A percentile compares a stretch with the other conserved stretches of the same genome.
Conservation (phyloP, 768 basidiomycete species). For the Boletus eberwhitei region DNA sequence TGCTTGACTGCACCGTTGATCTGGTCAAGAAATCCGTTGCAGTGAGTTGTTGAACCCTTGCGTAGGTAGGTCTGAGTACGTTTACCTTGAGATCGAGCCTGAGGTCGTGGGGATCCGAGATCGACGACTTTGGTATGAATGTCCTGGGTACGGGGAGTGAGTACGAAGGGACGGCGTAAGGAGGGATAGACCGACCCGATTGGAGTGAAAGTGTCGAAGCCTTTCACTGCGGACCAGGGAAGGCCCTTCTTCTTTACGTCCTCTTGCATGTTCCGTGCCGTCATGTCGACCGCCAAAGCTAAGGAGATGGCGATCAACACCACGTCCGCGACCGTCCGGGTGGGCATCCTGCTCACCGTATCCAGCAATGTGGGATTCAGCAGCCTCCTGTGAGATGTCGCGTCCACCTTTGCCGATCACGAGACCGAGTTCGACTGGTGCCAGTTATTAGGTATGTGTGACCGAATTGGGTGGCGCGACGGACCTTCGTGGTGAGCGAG, state of each 20-base stretch:
- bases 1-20: constrained; percentile 85
- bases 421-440: constrained; percentile 90
- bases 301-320: background rate
- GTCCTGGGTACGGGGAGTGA: constrained; percentile 39
- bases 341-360: constrained; percentile 58
- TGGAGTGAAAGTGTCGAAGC: constrained; percentile 95
- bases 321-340: no score
- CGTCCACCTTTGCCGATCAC: constrained; percentile 87
- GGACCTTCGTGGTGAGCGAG: constrained; percentile 89
- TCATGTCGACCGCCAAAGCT: constrained; percentile 97
- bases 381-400: constrained; percentile 71
- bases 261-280: constrained; percentile 93
- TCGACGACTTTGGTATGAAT: constrained; percentile 73
- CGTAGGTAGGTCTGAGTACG: background rate
- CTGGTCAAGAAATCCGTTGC: constrained; percentile 35
- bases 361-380: constrained; percentile 80
- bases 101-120: constrained; percentile 74
- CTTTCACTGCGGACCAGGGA: constrained; percentile 98
- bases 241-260: constrained; percentile 88
- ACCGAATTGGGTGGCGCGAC: background rate
- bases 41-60: background rate
- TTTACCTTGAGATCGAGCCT: constrained; percentile 70
- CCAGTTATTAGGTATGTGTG: background rate
- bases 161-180: background rate
- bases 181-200: constrained; percentile 55